Conservation (phyloP, 352 stramenopile genomes). For the Globisporangium irregulare region DNA sequence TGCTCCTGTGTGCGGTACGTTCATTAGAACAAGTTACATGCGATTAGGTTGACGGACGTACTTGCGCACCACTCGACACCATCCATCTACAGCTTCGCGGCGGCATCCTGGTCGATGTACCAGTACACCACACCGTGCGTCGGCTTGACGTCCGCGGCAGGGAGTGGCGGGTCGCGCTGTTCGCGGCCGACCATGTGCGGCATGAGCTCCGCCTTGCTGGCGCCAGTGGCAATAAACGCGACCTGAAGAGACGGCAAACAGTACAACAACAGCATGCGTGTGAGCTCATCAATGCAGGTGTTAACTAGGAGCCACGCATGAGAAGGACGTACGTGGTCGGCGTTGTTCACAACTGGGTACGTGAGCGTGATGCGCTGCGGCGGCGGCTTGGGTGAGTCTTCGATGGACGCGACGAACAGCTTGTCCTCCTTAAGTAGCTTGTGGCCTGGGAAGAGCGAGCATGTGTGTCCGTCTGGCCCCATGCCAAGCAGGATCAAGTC, state of each 20-base stretch:
- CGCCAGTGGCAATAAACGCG: constrained; percentile 89
- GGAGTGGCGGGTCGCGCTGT: constrained; percentile 53
- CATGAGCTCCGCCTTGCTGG: constrained; percentile 87
- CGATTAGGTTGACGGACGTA: neutral
- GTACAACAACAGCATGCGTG: neutral
- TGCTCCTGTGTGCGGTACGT: neutral
- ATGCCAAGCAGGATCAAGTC: constrained; percentile 97
- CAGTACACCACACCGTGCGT: constrained; percentile 73
- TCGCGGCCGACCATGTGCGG: constrained; percentile 74
- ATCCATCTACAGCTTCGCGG: constrained; percentile 44
- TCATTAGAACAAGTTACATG: neutral
- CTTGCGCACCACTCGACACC: constrained; percentile 16
- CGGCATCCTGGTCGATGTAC: constrained; percentile 84
- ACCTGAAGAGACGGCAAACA: constrained; percentile 38
- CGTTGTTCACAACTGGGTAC: constrained; percentile 93
- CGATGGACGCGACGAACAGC: constrained; percentile 91
- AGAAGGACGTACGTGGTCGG: constrained; percentile 51
- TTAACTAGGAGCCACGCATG: neutral
- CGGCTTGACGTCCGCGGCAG: constrained; percentile 69
- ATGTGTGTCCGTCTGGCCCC: constrained; percentile 98
- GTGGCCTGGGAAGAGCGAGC: constrained; percentile 96
- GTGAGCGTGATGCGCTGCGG: constrained; percentile 97
- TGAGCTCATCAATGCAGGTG: neutral
- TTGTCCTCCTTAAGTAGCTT: constrained; percentile 84
- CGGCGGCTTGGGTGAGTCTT: constrained; percentile 97